Evolutionary conservation across 1,284 basidiomycete genomes (phyloP).

Genomic region (Ustilago crameri): DNA sequence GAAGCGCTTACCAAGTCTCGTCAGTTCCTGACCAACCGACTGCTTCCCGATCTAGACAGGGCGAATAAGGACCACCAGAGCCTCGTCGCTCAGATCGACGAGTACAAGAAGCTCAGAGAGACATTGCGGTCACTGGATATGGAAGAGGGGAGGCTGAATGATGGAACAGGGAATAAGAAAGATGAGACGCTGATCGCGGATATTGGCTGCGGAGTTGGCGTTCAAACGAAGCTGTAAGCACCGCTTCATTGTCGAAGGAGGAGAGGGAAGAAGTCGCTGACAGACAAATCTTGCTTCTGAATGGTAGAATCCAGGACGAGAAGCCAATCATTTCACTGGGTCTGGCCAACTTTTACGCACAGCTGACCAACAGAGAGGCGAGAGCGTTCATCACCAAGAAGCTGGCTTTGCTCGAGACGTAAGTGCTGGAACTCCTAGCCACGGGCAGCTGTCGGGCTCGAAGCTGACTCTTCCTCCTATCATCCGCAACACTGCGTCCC

Average conservation of each 20-base stretch:
- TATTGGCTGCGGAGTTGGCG: conserved; percentile 30
- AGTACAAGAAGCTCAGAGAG: conserved; percentile 38
- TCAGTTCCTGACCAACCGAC: conserved; percentile 37
- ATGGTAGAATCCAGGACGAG: conserved; percentile 25
- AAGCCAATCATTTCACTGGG: conserved; percentile 44
- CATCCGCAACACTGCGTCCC: not conserved
- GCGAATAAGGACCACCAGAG: conserved; percentile 36
- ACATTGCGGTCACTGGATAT: conserved; percentile 28
- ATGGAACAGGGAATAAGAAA: not conserved
- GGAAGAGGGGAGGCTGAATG: conserved; percentile 4
- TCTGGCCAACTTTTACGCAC: conserved; percentile 45
- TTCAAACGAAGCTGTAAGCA: conserved; percentile 25
- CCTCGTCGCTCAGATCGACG: conserved; percentile 34
- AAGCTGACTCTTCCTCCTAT: not conserved
- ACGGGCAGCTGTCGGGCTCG: not conserved
- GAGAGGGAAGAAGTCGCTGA: not conserved
- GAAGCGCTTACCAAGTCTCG: conserved; percentile 39
- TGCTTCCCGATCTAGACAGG: conserved; percentile 43
- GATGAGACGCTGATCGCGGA: conserved; percentile 19
- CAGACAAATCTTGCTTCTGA: too few relatives aligned
- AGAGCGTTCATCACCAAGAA: conserved; percentile 50
- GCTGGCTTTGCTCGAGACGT: conserved; percentile 40
- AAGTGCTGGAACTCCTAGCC: not conserved
- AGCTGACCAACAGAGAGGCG: conserved; percentile 43
- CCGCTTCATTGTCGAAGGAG: too few relatives aligned